A percentile compares a stretch with the other conserved stretches of the same genome.
These are phyloP conservation scores for Trametes sanguinea DNA, from an alignment of 768 basidiomycete species.

Conservation along the genomic window DNA sequence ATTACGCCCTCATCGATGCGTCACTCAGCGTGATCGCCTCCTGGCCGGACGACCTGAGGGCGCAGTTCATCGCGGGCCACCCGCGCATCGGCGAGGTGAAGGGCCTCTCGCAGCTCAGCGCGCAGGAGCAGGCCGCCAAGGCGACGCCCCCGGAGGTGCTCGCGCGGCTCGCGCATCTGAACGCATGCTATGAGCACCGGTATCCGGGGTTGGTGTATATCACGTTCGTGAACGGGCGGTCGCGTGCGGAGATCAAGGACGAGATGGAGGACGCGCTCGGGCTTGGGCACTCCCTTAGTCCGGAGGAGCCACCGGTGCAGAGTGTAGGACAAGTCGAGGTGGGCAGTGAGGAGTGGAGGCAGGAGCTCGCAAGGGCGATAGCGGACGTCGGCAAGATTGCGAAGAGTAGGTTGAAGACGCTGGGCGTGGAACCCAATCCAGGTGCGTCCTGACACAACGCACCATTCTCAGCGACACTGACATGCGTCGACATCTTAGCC, in stretches of 20 bases:
- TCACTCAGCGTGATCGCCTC: slow-evolving; percentile 49
- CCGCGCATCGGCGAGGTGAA: slow-evolving; percentile 87
- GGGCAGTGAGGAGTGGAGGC: slow-evolving; percentile 53
- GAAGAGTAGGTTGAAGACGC: slow-evolving; percentile 56
- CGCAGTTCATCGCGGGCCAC: slow-evolving; percentile 77
- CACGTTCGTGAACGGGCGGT: slow-evolving; percentile 89
- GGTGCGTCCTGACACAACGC: slow-evolving; percentile 1
- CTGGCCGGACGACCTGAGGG: slow-evolving; percentile 55
- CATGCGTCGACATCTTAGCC: too few relatives aligned
- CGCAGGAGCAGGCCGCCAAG: slow-evolving; percentile 69
- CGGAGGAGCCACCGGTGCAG: slow-evolving; percentile 42
- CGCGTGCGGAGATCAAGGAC: slow-evolving; percentile 65
- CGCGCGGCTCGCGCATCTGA: slow-evolving; percentile 70
- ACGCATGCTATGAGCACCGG: slow-evolving; percentile 69
- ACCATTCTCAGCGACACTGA: too few relatives aligned
- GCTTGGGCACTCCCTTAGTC: slow-evolving; percentile 49
- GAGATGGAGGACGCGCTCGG: slow-evolving; percentile 77
- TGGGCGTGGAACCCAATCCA: slow-evolving; percentile 39
- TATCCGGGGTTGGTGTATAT: slow-evolving; percentile 85
- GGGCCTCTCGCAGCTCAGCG: slow-evolving; percentile 73
- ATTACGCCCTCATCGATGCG: slow-evolving; percentile 56
- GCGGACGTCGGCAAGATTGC: slow-evolving; percentile 77
- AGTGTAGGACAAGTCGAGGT: slow-evolving; percentile 41
- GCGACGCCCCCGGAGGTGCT: slow-evolving; percentile 77
- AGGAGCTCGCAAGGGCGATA: slow-evolving; percentile 73